These are phyloP conservation scores for Collybia sordida DNA, from an alignment of 768 basidiomycete genomes.

Conservation along the genomic window DNA sequence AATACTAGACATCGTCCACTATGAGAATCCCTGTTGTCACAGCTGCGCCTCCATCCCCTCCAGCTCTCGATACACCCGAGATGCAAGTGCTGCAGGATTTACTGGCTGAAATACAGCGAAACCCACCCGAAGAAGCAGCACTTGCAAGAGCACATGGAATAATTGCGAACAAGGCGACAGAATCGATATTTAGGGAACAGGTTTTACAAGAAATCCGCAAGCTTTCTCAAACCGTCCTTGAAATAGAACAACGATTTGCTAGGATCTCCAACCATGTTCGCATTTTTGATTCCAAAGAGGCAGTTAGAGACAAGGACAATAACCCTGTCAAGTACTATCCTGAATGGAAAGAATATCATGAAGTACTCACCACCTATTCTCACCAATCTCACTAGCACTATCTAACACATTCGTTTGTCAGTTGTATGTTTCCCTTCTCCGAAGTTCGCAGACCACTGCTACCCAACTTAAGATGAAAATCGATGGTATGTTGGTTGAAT, in stretches of 20 bases:
- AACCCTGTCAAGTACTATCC: neutral
- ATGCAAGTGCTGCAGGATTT: neutral
- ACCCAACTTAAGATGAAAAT: conserved; percentile 2
- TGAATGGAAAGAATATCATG: neutral
- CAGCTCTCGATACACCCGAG: neutral
- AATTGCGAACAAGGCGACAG: neutral
- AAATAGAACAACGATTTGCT: conserved; percentile 3
- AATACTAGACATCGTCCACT: neutral
- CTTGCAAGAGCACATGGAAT: neutral
- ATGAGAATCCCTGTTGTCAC: neutral
- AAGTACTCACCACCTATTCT: neutral
- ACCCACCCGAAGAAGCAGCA: neutral
- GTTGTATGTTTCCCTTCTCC: neutral
- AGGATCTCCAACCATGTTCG: neutral
- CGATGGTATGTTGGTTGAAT: neutral
- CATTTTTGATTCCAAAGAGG: neutral
- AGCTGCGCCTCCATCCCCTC: neutral
- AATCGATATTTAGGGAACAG: neutral
- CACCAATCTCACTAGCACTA: too few species aligned
- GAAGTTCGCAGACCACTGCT: conserved; percentile 3
- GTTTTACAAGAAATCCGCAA: conserved; percentile 2
- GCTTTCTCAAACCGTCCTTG: conserved; percentile 1
- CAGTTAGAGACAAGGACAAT: neutral
- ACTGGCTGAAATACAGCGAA: neutral
- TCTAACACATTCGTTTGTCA: neutral